These are phyloP conservation scores for Priceomyces castillae DNA, from an alignment of 805 yeast species.

Conservation along the genomic window DNA sequence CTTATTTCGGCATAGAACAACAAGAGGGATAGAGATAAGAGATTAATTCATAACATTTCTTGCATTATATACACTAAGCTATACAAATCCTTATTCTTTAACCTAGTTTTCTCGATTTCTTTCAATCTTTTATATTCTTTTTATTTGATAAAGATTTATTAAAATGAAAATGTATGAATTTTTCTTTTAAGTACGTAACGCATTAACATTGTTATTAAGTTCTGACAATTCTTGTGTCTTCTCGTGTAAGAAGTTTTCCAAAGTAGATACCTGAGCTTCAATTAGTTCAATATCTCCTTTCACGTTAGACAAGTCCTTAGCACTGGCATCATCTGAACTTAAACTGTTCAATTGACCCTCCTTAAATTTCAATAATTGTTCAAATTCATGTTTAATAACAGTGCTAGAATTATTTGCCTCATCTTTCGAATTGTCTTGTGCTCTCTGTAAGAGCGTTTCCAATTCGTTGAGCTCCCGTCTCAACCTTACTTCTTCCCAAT, in stretches of 20 bases:
- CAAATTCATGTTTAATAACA: constrained; percentile 60
- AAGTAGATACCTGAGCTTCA: constrained; percentile 69
- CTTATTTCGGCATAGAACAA: constrained; percentile 2
- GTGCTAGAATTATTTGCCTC: constrained; percentile 26
- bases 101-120: background rate
- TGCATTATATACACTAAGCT: constrained; percentile 1
- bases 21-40: background rate
- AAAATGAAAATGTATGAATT: background rate
- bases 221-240: constrained; percentile 60
- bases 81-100: background rate
- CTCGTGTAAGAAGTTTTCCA: constrained; percentile 63
- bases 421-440: constrained; percentile 24
- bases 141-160: background rate
- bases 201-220: constrained; percentile 43
- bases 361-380: constrained; percentile 78
- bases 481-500: constrained; percentile 89
- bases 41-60: constrained; percentile 1
- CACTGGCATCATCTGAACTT: constrained; percentile 8
- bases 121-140: background rate
- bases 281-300: constrained; percentile 64
- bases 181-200: constrained; percentile 11
- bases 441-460: constrained; percentile 60
- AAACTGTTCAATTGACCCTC: constrained; percentile 48
- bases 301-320: constrained; percentile 48
- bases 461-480: constrained; percentile 74